These are phyloP conservation scores for Neurospora sp. DNA, from an alignment of 495 filamentous ascomycete species.

Conservation along the genomic window DNA sequence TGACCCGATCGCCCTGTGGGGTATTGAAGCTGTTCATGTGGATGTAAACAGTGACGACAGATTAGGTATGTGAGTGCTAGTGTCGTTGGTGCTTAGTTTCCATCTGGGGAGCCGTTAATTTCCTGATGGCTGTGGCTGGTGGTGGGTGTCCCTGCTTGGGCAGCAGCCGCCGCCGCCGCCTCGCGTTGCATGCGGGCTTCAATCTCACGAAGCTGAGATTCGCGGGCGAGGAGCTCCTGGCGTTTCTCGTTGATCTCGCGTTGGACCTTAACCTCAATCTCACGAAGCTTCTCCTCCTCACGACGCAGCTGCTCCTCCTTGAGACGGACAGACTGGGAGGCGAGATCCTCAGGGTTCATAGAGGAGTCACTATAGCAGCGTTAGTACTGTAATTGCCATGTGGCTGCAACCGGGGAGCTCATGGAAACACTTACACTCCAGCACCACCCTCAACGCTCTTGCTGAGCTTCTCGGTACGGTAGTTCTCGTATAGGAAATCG, in stretches of 20 bases:
- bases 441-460: conserved; percentile 94
- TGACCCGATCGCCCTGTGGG: conserved; percentile 14
- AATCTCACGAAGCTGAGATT: conserved; percentile 96
- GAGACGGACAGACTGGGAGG: conserved; percentile 89
- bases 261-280: conserved; percentile 98
- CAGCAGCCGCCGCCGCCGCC: conserved; percentile 24
- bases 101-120: conserved; percentile 38
- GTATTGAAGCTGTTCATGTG: conserved; percentile 10
- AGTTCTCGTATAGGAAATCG: conserved; percentile 99
- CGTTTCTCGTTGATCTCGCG: conserved; percentile 99
- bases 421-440: conserved; percentile 57
- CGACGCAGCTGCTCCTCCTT: conserved; percentile 99
- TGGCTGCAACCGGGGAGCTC: not conserved
- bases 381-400: conserved; percentile 20
- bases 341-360: conserved; percentile 96
- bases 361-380: conserved; percentile 53
- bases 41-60: conserved; percentile 10
- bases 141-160: conserved; percentile 16
- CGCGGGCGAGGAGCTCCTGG: conserved; percentile 93
- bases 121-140: conserved; percentile 26
- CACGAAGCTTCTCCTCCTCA: conserved; percentile 98
- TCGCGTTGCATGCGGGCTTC: conserved; percentile 53
- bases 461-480: conserved; percentile 99
- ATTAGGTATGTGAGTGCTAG: not conserved
- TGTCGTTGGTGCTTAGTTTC: conserved; percentile 17